Conservation (phyloP, 2,329 filamentous ascomycete genomes). For the Colletotrichum incanum region DNA sequence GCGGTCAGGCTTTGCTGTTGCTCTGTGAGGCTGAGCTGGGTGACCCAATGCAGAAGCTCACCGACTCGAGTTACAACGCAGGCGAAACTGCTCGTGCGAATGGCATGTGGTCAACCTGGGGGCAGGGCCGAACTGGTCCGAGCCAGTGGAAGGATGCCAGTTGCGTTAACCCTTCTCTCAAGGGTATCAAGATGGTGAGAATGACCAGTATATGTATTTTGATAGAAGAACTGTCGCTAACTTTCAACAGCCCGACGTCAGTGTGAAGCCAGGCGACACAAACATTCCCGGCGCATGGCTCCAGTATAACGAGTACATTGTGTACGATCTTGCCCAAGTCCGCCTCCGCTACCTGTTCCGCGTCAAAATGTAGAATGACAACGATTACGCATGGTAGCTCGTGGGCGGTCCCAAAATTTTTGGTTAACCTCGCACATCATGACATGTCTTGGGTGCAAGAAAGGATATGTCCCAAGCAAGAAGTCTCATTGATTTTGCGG, state of each 20-base stretch:
- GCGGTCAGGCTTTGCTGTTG: constrained; percentile 80
- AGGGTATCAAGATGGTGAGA: constrained; percentile 79
- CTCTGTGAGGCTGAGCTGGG: constrained; percentile 87
- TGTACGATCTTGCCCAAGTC: constrained; percentile 79
- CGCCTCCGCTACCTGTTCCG: constrained; percentile 79
- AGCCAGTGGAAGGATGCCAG: constrained; percentile 82
- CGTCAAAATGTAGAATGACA: constrained; percentile 63
- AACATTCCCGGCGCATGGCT: constrained; percentile 63
- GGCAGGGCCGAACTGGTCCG: constrained; percentile 77
- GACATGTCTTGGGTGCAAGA: background rate
- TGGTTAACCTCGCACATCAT: no score
- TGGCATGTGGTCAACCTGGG: constrained; percentile 78
- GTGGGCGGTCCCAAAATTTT: background rate
- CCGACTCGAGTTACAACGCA: constrained; percentile 72
- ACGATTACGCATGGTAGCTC: no score
- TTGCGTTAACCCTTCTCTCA: constrained; percentile 74
- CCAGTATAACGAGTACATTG: constrained; percentile 82
- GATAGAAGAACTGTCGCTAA: constrained; percentile 30
- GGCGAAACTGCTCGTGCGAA: constrained; percentile 73
- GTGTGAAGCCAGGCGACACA: constrained; percentile 63
- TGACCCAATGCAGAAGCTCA: constrained; percentile 78
- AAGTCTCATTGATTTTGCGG: background rate
- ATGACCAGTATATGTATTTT: background rate
- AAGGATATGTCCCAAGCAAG: background rate
- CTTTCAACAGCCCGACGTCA: constrained; percentile 64